phyloP scores from a whole-genome alignment of 176 grass and related monocot genomes.

The Cenchrus fungigraminus region DNA sequence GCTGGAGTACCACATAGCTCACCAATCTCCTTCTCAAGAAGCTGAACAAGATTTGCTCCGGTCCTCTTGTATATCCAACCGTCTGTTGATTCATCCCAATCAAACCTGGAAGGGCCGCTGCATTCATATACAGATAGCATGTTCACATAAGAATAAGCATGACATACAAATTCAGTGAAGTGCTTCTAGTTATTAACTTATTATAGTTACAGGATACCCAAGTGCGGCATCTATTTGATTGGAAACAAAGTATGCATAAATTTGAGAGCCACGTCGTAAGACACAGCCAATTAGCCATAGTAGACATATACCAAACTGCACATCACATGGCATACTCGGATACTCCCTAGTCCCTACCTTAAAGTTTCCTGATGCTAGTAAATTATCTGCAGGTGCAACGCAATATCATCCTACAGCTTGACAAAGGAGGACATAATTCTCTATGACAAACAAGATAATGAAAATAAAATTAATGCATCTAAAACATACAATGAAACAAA shows the following conservation, averaged over 20 bases:
- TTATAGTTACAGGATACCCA: background rate
- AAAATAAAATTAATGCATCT: constrained; percentile 5
- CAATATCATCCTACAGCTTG: background rate
- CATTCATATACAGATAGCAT: constrained; percentile 13
- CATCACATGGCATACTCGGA: background rate
- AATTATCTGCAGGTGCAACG: background rate
- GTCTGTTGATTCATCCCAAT: constrained; percentile 64
- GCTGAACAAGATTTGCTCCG: constrained; percentile 60
- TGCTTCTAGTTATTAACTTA: background rate
- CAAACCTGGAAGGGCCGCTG: constrained; percentile 84
- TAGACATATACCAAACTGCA: background rate
- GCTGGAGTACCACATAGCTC: constrained; percentile 61
- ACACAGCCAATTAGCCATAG: background rate
- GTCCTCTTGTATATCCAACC: constrained; percentile 80
- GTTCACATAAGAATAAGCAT: constrained; percentile 2
- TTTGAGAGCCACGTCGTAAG: background rate
- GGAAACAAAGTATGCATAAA: background rate
- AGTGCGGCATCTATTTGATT: background rate
- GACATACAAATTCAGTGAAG: background rate
- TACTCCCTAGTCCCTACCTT: too few relatives aligned
- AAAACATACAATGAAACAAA: constrained; percentile 3
- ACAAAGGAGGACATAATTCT: background rate
- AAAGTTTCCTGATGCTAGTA: background rate
- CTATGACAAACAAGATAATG: background rate
- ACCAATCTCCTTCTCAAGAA: constrained; percentile 69